Conservation (phyloP, 495 filamentous ascomycete species). For the Neurospora sublineolata region DNA sequence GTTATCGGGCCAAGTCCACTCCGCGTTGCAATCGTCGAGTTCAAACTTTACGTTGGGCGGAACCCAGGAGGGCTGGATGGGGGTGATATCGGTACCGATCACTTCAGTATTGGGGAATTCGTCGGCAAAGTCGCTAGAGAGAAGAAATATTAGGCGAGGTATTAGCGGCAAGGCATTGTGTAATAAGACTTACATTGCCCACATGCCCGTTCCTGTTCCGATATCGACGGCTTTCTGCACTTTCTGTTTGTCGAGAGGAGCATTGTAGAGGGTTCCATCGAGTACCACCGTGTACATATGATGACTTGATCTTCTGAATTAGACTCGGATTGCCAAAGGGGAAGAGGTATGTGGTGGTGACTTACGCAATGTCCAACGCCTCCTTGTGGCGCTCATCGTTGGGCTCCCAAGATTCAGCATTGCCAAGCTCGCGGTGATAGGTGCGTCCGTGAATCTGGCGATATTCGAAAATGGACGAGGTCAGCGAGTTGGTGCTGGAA, state of each 20-base stretch:
- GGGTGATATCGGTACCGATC: conserved; percentile 39
- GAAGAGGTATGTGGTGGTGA: not conserved
- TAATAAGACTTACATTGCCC: conserved; percentile 19
- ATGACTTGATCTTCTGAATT: conserved; percentile 5
- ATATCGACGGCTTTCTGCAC: conserved; percentile 29
- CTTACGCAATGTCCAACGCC: conserved; percentile 19
- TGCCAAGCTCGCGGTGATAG: conserved; percentile 13
- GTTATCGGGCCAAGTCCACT: conserved; percentile 34
- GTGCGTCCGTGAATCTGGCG: conserved; percentile 17
- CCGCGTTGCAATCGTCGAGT: conserved; percentile 35
- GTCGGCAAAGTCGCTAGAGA: conserved; percentile 39
- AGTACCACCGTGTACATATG: conserved; percentile 19
- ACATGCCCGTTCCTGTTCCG: conserved; percentile 30
- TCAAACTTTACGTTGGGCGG: conserved; percentile 38
- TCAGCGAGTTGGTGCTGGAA: conserved; percentile 21
- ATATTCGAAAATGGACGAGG: conserved; percentile 21
- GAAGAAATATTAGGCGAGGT: not conserved
- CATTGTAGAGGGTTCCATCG: conserved; percentile 41
- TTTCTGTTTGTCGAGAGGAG: conserved; percentile 27
- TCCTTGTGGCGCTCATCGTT: conserved; percentile 16
- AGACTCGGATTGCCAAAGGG: not conserved
- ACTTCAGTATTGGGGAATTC: conserved; percentile 35
- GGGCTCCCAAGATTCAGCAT: conserved; percentile 9
- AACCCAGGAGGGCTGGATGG: conserved; percentile 28
- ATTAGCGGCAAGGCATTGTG: no score